Evolutionary conservation across 345 rosid species (phyloP).

Genomic region (Pseudoturritis turrita): DNA sequence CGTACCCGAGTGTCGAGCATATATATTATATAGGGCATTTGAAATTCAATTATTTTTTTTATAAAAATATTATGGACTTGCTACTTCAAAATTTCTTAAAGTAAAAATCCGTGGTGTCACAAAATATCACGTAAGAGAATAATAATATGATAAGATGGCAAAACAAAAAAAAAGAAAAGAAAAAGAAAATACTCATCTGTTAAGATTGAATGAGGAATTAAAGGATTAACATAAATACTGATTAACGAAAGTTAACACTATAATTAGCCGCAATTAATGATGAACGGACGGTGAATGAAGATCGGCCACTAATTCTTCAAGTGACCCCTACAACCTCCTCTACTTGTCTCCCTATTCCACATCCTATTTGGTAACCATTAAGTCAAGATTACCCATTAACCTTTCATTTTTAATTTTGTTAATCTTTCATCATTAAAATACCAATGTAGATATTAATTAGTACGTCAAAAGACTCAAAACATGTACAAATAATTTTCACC

Average conservation of each 20-base stretch:
- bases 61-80: too few relatives aligned
- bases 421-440: neutral
- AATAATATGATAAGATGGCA: neutral
- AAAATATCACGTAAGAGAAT: too few relatives aligned
- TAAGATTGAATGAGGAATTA: neutral
- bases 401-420: neutral
- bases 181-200: neutral
- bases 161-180: too few relatives aligned
- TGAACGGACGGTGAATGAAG: conserved; percentile 29
- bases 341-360: conserved; percentile 35
- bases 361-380: conserved; percentile 15
- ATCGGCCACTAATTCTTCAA: conserved; percentile 23
- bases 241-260: neutral
- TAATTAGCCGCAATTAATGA: conserved; percentile 19
- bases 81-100: too few relatives aligned
- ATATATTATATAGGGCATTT: too few relatives aligned
- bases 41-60: too few relatives aligned
- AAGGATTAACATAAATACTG: neutral
- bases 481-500: conserved; percentile 3
- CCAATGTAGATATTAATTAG: neutral
- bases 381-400: conserved; percentile 24
- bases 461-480: neutral
- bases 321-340: conserved; percentile 34
- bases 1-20: too few relatives aligned
- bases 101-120: too few relatives aligned